Conservation (phyloP, 1,284 basidiomycete species). For the Leccinum solheimii region DNA sequence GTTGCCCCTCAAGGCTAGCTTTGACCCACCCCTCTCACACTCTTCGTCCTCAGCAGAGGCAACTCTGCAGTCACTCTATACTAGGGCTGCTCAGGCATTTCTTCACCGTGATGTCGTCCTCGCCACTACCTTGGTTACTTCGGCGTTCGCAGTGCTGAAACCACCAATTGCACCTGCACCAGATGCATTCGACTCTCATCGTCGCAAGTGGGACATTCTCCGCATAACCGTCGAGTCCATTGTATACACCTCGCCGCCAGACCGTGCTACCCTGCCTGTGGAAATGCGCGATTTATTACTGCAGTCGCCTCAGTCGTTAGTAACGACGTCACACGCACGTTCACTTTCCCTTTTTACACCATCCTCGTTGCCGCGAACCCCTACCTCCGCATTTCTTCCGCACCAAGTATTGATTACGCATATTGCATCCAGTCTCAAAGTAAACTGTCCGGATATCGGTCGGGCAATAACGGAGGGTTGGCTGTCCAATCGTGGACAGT, state of each 20-base stretch:
- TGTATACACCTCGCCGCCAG: slow-evolving; percentile 57
- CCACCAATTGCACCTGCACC: slow-evolving; percentile 43
- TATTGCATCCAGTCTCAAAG: slow-evolving; percentile 65
- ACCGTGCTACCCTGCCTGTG: slow-evolving; percentile 48
- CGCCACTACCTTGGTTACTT: slow-evolving; percentile 61
- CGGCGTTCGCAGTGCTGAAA: slow-evolving; percentile 64
- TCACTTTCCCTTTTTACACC: slow-evolving; percentile 70
- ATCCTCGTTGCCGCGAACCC: slow-evolving; percentile 34
- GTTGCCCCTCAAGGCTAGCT: slow-evolving; percentile 31
- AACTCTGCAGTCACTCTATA: slow-evolving; percentile 67
- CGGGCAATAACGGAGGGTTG: slow-evolving; percentile 73
- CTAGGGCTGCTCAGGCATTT: slow-evolving; percentile 73
- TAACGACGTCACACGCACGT: slow-evolving; percentile 57
- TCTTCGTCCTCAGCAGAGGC: slow-evolving; percentile 35
- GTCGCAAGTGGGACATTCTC: slow-evolving; percentile 81
- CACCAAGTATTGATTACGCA: slow-evolving; percentile 67
- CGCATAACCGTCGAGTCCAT: slow-evolving; percentile 79
- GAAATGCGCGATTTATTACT: slow-evolving; percentile 51
- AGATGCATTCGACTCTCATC: slow-evolving; percentile 52
- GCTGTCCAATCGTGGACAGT: slow-evolving; percentile 54
- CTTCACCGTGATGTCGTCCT: slow-evolving; percentile 66
- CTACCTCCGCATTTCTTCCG: slow-evolving; percentile 61
- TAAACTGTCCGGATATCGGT: slow-evolving; percentile 59
- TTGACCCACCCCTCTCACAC: neutral
- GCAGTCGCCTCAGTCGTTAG: slow-evolving; percentile 58